Conservation (phyloP, 345 rosid species). For the Gynandropsis gynandra region DNA sequence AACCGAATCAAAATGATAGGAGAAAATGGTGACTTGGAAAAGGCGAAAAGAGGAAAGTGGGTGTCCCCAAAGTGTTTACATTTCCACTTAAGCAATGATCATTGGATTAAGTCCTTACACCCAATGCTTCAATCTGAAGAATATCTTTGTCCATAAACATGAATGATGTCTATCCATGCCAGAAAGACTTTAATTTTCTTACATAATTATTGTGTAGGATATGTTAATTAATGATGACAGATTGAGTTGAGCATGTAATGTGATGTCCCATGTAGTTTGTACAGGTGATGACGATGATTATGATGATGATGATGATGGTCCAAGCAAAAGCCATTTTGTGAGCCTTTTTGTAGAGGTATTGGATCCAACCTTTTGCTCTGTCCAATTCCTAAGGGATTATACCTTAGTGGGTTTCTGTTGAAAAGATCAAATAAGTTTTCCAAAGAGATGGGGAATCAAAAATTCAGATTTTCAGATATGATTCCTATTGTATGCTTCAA, state of each 20-base stretch:
- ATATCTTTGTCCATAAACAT: no score
- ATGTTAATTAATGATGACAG: no score
- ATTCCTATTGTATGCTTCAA: constrained; percentile 74
- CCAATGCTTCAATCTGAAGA: no score
- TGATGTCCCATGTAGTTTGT: constrained; percentile 18
- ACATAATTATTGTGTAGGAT: no score
- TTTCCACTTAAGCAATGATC: constrained; percentile 8
- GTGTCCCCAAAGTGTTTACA: constrained; percentile 14
- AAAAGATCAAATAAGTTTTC: background rate
- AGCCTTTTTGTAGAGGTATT: constrained; percentile 8
- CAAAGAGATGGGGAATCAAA: constrained; percentile 48
- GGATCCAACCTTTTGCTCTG: constrained; percentile 11
- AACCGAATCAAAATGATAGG: no score
- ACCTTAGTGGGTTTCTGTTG: background rate
- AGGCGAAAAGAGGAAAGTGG: constrained; percentile 3
- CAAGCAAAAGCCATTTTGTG: constrained; percentile 18
- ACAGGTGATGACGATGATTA: background rate
- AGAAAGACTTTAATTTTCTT: no score
- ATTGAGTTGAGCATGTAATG: constrained; percentile 20
- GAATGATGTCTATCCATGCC: no score
- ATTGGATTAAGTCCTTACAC: constrained; percentile 3
- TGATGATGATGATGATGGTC: constrained; percentile 22
- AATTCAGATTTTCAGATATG: constrained; percentile 55
- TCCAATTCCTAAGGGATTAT: no score
- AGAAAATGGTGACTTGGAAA: constrained; percentile 15